These are phyloP conservation scores for Phytophthora idaei DNA, from an alignment of 352 stramenopile species.

Conservation along the genomic window DNA sequence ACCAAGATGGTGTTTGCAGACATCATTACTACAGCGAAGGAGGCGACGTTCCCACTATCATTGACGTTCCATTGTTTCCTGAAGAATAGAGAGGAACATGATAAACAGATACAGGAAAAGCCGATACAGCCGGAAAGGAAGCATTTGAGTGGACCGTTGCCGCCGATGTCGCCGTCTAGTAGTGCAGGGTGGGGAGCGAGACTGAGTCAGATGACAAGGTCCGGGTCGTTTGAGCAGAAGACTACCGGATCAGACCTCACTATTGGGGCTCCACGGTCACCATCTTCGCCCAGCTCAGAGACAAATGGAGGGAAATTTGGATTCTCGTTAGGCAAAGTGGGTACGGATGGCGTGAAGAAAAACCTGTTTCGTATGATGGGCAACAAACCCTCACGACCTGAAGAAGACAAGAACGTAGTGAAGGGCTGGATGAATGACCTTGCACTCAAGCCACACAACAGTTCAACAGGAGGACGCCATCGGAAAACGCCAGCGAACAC, in stretches of 20 bases:
- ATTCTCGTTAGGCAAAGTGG: slow-evolving; percentile 65
- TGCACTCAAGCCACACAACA: slow-evolving; percentile 50
- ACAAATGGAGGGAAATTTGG: slow-evolving; percentile 47
- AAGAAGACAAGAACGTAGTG: slow-evolving; percentile 69
- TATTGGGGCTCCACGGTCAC: slow-evolving; percentile 18
- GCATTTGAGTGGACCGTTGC: slow-evolving; percentile 29
- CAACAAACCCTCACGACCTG: slow-evolving; percentile 46
- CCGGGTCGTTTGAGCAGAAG: slow-evolving; percentile 65
- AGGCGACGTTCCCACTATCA: slow-evolving; percentile 66
- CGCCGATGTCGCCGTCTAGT: slow-evolving; percentile 50
- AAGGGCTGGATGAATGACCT: slow-evolving; percentile 67
- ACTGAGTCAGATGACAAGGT: slow-evolving; percentile 53
- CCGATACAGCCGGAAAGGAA: slow-evolving; percentile 21
- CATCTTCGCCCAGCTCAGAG: slow-evolving; percentile 25
- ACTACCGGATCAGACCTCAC: slow-evolving; percentile 21
- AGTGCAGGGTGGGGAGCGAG: slow-evolving; percentile 49
- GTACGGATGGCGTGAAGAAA: slow-evolving; percentile 69
- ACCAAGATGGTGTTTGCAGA: slow-evolving; percentile 60
- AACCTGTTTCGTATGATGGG: slow-evolving; percentile 80
- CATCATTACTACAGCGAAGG: slow-evolving; percentile 74
- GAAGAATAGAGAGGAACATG: slow-evolving; percentile 23
- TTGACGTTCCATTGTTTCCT: slow-evolving; percentile 64
- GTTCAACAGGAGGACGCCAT: slow-evolving; percentile 29
- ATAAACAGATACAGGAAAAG: slow-evolving; percentile 20
- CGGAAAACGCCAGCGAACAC: slow-evolving; percentile 27